Evolutionary conservation across 148 eudicot genomes (phyloP), one percentile per base, ranked within the genome.

Genomic region (Suaeda aralocaspica): DNA sequence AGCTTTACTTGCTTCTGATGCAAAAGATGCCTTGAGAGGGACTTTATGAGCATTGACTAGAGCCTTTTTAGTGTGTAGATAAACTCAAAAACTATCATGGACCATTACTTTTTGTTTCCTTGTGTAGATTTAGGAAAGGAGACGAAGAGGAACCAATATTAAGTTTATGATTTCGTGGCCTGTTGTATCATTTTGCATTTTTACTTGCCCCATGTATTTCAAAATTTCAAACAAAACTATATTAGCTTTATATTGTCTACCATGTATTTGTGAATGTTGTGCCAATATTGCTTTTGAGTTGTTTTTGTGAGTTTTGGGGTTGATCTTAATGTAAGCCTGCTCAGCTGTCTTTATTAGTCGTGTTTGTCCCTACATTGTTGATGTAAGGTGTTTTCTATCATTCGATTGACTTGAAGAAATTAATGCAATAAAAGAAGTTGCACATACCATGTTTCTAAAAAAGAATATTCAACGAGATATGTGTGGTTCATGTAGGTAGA

Each of bases 11-110:
- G 71, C 62, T 70, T 77, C 50, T 59, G 26, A 46, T 60, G 34
- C 56, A 77, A 28, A 66, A 77, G 72, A 77, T 66, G 68, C 76
- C 72, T 77, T 72, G 68, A 59, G 68, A 59, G 50, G 72, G 56
- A 44, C 72, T 48, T 74, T 74, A 44, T 74, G 61, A 58, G 33
- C 60, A 25, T 26, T 57, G 50, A 41, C 29, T 65, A 24, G 44
- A 55, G 26, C 19, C 79, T 59, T 76, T 76, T 15, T 72, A 30
- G 59, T 34, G 65, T 55, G 53, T 26, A 56, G n/a, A n/a, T n/a
- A n/a, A n/a, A n/a, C n/a, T n/a, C n/a, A 72, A 26, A 42, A 53
- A 68, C 26, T 39, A 12, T 68, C 55, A 51, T 68, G 56, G 59
- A 56, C 57, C 33, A 50, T 31, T 53, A 26, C 16, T 29, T 33